Conservation (phyloP, 1,284 basidiomycete species). For the Vanrija humicola region DNA sequence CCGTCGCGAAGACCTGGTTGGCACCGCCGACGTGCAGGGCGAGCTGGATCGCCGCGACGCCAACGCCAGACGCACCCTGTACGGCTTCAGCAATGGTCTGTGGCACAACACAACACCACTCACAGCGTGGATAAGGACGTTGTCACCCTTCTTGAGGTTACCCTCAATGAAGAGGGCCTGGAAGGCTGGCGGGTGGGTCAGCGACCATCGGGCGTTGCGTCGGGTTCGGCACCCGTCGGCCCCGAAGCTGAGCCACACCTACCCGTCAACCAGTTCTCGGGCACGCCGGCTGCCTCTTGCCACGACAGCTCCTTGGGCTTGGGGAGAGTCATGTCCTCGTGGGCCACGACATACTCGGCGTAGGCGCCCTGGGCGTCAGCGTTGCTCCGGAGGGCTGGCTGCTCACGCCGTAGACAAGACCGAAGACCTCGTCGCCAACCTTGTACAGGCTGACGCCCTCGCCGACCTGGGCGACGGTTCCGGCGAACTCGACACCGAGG, state of each 20-base stretch:
- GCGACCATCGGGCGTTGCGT: not conserved
- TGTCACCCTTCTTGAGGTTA: slow-evolving; percentile 64
- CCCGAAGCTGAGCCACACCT: not conserved
- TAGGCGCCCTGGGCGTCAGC: slow-evolving; percentile 68
- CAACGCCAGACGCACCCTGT: slow-evolving; percentile 78
- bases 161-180: slow-evolving; percentile 72
- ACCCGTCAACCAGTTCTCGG: slow-evolving; percentile 84
- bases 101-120: slow-evolving; percentile 15
- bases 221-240: too few relatives aligned
- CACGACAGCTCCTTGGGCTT: slow-evolving; percentile 76
- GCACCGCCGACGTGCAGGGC: slow-evolving; percentile 53
- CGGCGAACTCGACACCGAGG: slow-evolving; percentile 89
- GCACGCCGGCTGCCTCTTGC: slow-evolving; percentile 78
- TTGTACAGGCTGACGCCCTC: slow-evolving; percentile 58
- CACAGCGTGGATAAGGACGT: slow-evolving; percentile 81
- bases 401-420: slow-evolving; percentile 65
- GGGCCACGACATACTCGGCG: slow-evolving; percentile 76
- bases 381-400: not conserved
- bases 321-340: slow-evolving; percentile 63
- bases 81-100: not conserved
- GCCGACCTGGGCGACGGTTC: slow-evolving; percentile 62
- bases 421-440: slow-evolving; percentile 79
- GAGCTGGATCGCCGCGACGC: slow-evolving; percentile 84
- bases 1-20: slow-evolving; percentile 72
- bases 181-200: slow-evolving; percentile 57